Conservation (phyloP, 164 flowering plant species). For the Aristolochia californica region DNA sequence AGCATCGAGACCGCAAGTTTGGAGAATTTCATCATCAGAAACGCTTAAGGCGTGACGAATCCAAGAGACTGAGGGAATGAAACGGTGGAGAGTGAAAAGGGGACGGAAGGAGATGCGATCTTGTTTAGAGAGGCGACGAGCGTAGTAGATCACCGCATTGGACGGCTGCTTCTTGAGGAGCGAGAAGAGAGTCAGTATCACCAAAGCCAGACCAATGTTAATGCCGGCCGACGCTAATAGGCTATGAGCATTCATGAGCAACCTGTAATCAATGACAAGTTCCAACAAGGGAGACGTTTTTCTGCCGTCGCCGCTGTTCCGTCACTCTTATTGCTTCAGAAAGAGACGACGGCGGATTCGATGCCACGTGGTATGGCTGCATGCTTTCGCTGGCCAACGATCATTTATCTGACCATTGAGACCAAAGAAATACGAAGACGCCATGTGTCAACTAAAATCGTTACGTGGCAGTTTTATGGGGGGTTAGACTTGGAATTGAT, state of each 20-base stretch:
- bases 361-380: background rate
- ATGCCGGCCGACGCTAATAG: slow-evolving; percentile 31
- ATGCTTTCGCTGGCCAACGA: background rate
- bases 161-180: slow-evolving; percentile 30
- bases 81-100: slow-evolving; percentile 10
- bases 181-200: slow-evolving; percentile 32
- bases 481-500: no score
- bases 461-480: no score
- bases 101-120: slow-evolving; percentile 11
- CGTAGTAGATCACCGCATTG: slow-evolving; percentile 24
- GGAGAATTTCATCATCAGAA: slow-evolving; percentile 27
- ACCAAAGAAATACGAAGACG: no score
- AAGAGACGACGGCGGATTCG: background rate
- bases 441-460: no score
- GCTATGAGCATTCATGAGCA: slow-evolving; percentile 23
- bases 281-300: no score
- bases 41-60: slow-evolving; percentile 23
- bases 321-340: no score
- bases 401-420: no score
- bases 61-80: slow-evolving; percentile 33
- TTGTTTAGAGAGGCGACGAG: slow-evolving; percentile 24
- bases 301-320: no score
- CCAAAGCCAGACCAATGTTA: slow-evolving; percentile 26
- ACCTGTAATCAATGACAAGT: no score
- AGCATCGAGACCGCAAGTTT: slow-evolving; percentile 32